A percentile compares a stretch with the other conserved stretches of the same genome.
Evolutionary conservation across 1,284 basidiomycete genomes (phyloP).

Genomic region (Fomitopsis palustris): DNA sequence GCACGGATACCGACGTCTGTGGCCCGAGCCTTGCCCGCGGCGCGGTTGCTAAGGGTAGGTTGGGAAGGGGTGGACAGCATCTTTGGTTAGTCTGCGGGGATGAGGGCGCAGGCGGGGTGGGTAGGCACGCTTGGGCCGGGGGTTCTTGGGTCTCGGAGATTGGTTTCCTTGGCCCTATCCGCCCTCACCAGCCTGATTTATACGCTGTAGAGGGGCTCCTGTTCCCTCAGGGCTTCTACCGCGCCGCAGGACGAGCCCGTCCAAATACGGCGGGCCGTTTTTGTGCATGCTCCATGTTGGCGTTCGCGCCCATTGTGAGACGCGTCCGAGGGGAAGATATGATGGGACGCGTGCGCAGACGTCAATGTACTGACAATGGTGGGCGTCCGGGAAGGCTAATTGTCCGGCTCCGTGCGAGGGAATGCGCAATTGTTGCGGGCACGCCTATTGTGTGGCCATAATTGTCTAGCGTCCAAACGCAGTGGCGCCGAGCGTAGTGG

Average conservation of each 20-base stretch:
- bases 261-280: background rate
- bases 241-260: background rate
- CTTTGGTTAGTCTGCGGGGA: background rate
- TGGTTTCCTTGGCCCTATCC: background rate
- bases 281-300: background rate
- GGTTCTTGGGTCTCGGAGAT: background rate
- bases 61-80: slow-evolving; percentile 1
- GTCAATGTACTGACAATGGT: background rate
- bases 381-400: slow-evolving; percentile 1
- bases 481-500: background rate
- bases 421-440: background rate
- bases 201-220: background rate
- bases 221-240: background rate
- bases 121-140: background rate
- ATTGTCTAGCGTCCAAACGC: background rate
- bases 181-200: background rate
- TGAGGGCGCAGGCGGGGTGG: background rate
- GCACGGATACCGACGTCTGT: slow-evolving; percentile 5
- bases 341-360: background rate
- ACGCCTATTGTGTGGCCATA: slow-evolving; percentile 1
- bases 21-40: slow-evolving; percentile 7
- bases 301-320: background rate
- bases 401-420: background rate
- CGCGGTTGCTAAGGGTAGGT: slow-evolving; percentile 1
- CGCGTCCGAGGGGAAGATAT: background rate